Evolutionary conservation across 768 basidiomycete species (phyloP).

Genomic region (Suillus weaverae): DNA sequence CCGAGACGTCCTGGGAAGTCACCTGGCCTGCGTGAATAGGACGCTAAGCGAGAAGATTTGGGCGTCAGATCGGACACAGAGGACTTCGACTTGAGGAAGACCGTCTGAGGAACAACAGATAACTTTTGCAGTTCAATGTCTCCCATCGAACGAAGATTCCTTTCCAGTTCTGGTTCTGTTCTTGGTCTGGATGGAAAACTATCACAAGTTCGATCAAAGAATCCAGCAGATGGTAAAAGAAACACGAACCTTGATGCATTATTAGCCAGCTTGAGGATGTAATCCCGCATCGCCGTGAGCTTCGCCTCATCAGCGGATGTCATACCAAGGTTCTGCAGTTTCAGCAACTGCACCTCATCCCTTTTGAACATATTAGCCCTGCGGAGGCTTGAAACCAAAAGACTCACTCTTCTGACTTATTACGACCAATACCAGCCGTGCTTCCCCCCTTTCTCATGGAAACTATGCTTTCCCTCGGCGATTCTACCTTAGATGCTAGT

Average conservation of each 20-base stretch:
- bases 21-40: conserved; percentile 41
- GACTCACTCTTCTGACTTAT: conserved; percentile 75
- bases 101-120: conserved; percentile 86
- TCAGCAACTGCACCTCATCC: conserved; percentile 73
- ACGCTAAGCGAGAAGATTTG: conserved; percentile 39
- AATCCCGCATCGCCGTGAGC: conserved; percentile 84
- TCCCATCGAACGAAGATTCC: conserved; percentile 60
- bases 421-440: conserved; percentile 40
- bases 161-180: conserved; percentile 62
- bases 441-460: conserved; percentile 56
- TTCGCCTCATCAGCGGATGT: conserved; percentile 79
- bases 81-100: conserved; percentile 70
- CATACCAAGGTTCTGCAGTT: conserved; percentile 89
- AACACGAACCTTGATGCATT: conserved; percentile 67
- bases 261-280: conserved; percentile 80
- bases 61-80: conserved; percentile 38
- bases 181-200: conserved; percentile 71
- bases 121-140: conserved; percentile 84
- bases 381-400: background rate
- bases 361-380: conserved; percentile 38
- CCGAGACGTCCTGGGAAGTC: conserved; percentile 46
- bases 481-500: conserved; percentile 52
- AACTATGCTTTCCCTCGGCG: conserved; percentile 70
- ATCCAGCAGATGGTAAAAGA: background rate
- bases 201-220: conserved; percentile 8